phyloP scores from a whole-genome alignment of 148 eudicot species.

The Silene conica region DNA sequence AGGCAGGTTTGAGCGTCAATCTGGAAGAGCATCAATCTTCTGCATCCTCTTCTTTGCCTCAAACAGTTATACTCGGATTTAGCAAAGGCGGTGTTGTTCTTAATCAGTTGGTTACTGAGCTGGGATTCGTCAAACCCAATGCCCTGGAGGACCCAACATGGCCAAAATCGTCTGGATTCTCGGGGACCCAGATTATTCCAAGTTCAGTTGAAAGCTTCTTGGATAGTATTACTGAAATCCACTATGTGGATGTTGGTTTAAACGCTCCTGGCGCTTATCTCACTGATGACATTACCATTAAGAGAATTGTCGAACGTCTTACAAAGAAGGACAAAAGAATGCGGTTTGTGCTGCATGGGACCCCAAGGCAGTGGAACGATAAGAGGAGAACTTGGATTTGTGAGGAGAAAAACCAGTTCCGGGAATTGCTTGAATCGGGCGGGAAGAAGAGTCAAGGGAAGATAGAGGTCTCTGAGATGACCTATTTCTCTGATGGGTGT shows the following conservation, averaged over 20 bases:
- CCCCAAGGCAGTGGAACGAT: constrained; percentile 92
- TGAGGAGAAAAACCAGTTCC: constrained; percentile 63
- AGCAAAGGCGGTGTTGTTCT: constrained; percentile 88
- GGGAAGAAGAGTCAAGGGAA: constrained; percentile 42
- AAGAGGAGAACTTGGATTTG: constrained; percentile 56
- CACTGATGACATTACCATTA: constrained; percentile 42
- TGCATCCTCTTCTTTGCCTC: constrained; percentile 29
- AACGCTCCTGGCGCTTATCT: constrained; percentile 79
- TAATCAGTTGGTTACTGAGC: constrained; percentile 76
- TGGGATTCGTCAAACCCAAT: constrained; percentile 30
- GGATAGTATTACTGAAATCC: constrained; percentile 69
- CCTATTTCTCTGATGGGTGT: constrained; percentile 48
- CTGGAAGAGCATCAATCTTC: constrained; percentile 32
- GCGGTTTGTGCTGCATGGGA: constrained; percentile 70
- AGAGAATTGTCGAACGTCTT: constrained; percentile 39
- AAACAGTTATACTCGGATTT: constrained; percentile 69
- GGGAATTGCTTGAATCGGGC: constrained; percentile 37
- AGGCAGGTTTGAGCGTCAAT: constrained; percentile 37
- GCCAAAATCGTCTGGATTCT: constrained; percentile 3
- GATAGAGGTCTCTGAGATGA: constrained; percentile 52
- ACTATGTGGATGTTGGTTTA: constrained; percentile 85
- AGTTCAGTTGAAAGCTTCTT: constrained; percentile 54
- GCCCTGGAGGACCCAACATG: constrained; percentile 18
- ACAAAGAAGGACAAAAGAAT: constrained; percentile 26
- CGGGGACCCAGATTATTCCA: constrained; percentile 42